These are phyloP conservation scores for Populus trichocarpa DNA, from an alignment of 441 rosid species.

Conservation along the genomic window DNA sequence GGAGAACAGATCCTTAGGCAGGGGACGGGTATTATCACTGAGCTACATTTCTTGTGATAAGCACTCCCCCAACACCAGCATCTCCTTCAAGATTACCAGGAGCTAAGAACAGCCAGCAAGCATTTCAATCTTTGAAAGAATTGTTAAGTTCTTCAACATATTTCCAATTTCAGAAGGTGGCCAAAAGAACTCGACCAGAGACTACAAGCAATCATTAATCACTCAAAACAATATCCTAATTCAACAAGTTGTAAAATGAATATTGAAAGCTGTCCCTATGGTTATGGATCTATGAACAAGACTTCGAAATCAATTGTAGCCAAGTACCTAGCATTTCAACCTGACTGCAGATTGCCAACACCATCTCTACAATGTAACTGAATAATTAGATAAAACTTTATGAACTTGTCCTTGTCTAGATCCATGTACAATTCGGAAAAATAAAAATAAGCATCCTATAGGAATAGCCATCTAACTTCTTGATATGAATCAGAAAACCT, in stretches of 20 bases:
- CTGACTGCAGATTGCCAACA: background rate
- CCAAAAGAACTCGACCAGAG: background rate
- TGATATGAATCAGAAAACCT: slow-evolving; percentile 7
- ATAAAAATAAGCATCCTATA: background rate
- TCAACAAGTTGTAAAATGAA: background rate
- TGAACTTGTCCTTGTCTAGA: background rate
- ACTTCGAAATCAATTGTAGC: background rate
- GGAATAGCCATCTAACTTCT: slow-evolving; percentile 4
- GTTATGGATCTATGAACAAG: background rate
- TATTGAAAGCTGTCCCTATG: background rate
- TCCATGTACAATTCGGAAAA: slow-evolving; percentile 17
- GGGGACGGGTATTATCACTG: background rate
- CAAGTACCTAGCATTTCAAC: background rate
- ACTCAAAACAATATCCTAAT: background rate
- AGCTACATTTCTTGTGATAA: too few species aligned
- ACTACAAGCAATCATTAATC: background rate
- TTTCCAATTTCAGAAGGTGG: too few species aligned
- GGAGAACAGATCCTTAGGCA: background rate
- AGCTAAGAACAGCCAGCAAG: background rate
- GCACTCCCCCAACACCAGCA: background rate
- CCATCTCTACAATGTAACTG: background rate
- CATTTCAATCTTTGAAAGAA: background rate
- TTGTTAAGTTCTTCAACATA: too few species aligned
- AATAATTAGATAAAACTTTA: background rate
- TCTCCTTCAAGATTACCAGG: too few species aligned